phyloP scores from a whole-genome alignment of 345 rosid genomes.

The Mercurialis annua region DNA sequence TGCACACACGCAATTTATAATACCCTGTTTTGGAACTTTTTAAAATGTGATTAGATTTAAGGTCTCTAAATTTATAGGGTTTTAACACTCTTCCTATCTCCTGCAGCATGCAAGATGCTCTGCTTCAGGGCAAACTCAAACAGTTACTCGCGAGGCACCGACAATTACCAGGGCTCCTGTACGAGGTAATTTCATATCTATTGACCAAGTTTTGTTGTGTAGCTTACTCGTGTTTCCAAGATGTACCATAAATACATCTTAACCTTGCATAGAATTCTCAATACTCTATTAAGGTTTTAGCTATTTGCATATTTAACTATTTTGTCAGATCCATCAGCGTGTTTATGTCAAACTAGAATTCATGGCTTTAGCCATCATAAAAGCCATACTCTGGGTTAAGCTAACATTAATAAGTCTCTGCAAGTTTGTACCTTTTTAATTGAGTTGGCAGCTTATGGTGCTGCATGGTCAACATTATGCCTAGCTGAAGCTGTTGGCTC shows the following conservation, averaged over 20 bases:
- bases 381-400: not conserved
- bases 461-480: not conserved
- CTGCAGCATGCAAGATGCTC: conserved; percentile 66
- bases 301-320: not conserved
- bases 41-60: not conserved
- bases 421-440: not conserved
- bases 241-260: not conserved
- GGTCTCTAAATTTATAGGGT: not conserved
- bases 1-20: not conserved
- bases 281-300: not conserved
- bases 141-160: conserved; percentile 67
- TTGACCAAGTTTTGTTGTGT: not conserved
- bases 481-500: not conserved
- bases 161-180: conserved; percentile 85
- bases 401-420: not conserved
- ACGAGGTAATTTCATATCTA: conserved; percentile 44
- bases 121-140: conserved; percentile 79
- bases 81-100: not conserved
- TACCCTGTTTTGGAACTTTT: no score
- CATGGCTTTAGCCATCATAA: not conserved
- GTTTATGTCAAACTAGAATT: not conserved
- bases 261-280: not conserved
- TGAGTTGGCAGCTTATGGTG: not conserved
- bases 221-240: not conserved
- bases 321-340: not conserved